A percentile compares a stretch with the other conserved stretches of the same genome.
phyloP scores from a whole-genome alignment of 1,139 yeast species.

The Geotrichum europaeum region DNA sequence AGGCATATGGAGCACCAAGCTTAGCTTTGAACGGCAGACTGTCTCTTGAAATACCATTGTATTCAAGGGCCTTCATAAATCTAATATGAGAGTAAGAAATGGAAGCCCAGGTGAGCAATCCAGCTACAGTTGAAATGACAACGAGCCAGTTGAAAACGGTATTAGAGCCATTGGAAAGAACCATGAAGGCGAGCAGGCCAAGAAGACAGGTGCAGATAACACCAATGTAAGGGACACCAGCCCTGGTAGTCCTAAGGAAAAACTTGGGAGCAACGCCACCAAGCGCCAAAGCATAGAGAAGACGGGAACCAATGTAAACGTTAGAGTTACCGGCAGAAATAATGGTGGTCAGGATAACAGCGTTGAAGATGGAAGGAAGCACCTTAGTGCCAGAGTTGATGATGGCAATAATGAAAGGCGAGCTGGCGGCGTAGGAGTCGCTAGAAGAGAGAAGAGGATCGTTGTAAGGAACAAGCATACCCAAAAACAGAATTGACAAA shows the following conservation, averaged over 20 bases:
- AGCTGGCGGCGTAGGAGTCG: slow-evolving; percentile 45
- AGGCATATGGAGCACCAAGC: slow-evolving; percentile 13
- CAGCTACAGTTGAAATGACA: slow-evolving; percentile 57
- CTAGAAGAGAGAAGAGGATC: slow-evolving; percentile 34
- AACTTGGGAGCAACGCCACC: slow-evolving; percentile 48
- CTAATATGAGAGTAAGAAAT: slow-evolving; percentile 45
- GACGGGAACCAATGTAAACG: slow-evolving; percentile 46
- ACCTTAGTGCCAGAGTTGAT: slow-evolving; percentile 16
- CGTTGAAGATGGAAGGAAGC: slow-evolving; percentile 36
- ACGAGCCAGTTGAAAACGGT: slow-evolving; percentile 60
- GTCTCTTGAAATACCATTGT: slow-evolving; percentile 35
- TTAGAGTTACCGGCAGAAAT: slow-evolving; percentile 51
- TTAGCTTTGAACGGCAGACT: slow-evolving; percentile 43
- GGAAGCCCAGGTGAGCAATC: slow-evolving; percentile 51
- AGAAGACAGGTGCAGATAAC: slow-evolving; percentile 38
- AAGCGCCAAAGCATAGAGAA: slow-evolving; percentile 42
- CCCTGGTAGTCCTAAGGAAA: slow-evolving; percentile 42
- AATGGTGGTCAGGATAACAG: slow-evolving; percentile 46
- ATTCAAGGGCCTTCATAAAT: slow-evolving; percentile 55
- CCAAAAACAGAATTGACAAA: slow-evolving; percentile 43
- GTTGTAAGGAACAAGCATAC: slow-evolving; percentile 44
- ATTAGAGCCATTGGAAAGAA: slow-evolving; percentile 45
- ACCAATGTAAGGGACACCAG: slow-evolving; percentile 45
- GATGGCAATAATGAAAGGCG: slow-evolving; percentile 55
- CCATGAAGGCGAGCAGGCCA: slow-evolving; percentile 64